Percentiles rank a stretch among this genome's conserved stretches.
phyloP scores from a whole-genome alignment of 441 rosid genomes.

The Macaranga tanarius region DNA sequence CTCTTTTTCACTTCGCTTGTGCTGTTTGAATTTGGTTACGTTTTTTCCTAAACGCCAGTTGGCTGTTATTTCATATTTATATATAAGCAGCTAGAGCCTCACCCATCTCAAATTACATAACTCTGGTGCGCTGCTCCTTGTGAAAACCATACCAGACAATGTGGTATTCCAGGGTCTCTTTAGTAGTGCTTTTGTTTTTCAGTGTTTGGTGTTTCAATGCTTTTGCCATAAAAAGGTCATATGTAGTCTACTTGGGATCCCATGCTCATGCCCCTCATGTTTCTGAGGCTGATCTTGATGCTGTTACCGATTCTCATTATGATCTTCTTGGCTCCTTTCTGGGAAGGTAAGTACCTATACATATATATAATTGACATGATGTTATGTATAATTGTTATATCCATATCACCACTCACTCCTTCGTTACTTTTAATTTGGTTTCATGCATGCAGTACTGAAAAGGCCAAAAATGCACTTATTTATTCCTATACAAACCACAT shows the following conservation, averaged over 20 bases:
- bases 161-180: slow-evolving; percentile 16
- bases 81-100: too few relatives aligned
- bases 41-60: too few relatives aligned
- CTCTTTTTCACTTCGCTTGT: too few relatives aligned
- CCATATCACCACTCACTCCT: not conserved
- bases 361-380: not conserved
- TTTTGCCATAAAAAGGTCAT: slow-evolving; percentile 45
- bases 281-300: slow-evolving; percentile 31
- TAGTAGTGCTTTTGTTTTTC: slow-evolving; percentile 17
- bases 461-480: slow-evolving; percentile 48
- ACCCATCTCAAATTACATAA: too few relatives aligned
- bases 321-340: slow-evolving; percentile 46
- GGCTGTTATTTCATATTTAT: too few relatives aligned
- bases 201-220: slow-evolving; percentile 23
- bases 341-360: slow-evolving; percentile 36
- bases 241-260: slow-evolving; percentile 69
- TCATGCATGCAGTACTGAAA: slow-evolving; percentile 32
- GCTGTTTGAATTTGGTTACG: too few relatives aligned
- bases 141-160: not conserved
- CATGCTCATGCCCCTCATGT: slow-evolving; percentile 41
- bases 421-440: not conserved
- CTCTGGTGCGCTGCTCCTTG: too few relatives aligned
- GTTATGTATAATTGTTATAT: not conserved
- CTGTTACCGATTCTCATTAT: slow-evolving; percentile 41
- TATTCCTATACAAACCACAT: slow-evolving; percentile 51